These are phyloP conservation scores for Scheffersomyces titani DNA, from an alignment of 1,139 yeast genomes.

Conservation along the genomic window DNA sequence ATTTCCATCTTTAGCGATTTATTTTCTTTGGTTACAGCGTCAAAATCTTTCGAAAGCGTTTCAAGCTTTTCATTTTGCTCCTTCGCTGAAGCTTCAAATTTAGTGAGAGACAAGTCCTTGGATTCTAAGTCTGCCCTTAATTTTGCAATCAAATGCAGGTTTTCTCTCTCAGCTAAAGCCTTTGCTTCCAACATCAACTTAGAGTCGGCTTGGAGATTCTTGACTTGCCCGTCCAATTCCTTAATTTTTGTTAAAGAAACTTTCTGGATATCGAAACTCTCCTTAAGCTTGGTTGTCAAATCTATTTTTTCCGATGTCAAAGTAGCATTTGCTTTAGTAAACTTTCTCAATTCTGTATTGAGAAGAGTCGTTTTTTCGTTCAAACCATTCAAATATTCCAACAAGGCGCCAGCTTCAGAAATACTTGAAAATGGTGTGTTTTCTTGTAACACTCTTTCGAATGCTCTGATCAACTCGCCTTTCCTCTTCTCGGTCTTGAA, in stretches of 20 bases:
- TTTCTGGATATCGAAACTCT: not conserved
- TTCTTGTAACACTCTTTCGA: slow-evolving; percentile 75
- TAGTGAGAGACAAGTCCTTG: not conserved
- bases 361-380: slow-evolving; percentile 62
- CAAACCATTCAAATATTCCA: slow-evolving; percentile 68
- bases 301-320: slow-evolving; percentile 14
- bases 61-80: not conserved
- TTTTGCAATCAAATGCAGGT: not conserved
- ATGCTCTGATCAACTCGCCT: slow-evolving; percentile 57
- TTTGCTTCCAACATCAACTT: not conserved
- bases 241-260: not conserved
- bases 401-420: slow-evolving; percentile 67
- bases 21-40: not conserved
- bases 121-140: not conserved
- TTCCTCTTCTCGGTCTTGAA: slow-evolving; percentile 79
- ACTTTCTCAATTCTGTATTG: slow-evolving; percentile 48
- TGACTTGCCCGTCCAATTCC: slow-evolving; percentile 3
- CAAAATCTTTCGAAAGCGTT: not conserved
- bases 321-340: slow-evolving; percentile 15
- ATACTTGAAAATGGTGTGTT: slow-evolving; percentile 79
- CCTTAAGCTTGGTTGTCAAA: slow-evolving; percentile 9
- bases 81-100: not conserved
- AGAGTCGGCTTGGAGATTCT: not conserved
- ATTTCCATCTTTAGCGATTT: not conserved
- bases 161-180: not conserved